These are phyloP conservation scores for Claviceps monticola DNA, from an alignment of 2,329 filamentous ascomycete species.

Conservation along the genomic window DNA sequence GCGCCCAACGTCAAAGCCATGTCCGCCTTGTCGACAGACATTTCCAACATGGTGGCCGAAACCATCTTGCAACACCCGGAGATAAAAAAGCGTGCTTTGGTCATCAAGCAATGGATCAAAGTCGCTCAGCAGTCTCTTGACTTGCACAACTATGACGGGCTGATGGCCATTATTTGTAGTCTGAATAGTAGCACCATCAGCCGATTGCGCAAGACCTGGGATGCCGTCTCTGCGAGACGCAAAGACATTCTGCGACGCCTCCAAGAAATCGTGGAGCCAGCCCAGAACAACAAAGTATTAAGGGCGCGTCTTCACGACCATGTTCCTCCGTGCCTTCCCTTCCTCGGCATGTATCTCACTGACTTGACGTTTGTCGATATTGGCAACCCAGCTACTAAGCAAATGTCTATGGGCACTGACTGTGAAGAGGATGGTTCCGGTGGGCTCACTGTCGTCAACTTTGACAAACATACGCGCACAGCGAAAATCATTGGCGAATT, in stretches of 20 bases:
- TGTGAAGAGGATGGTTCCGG: conserved; percentile 48
- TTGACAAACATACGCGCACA: conserved; percentile 90
- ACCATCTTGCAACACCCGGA: conserved; percentile 83
- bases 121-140: conserved; percentile 75
- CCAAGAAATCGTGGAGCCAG: conserved; percentile 74
- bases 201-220: conserved; percentile 85
- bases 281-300: conserved; percentile 80
- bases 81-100: conserved; percentile 74
- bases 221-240: conserved; percentile 69
- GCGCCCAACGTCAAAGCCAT: conserved; percentile 88
- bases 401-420: conserved; percentile 38
- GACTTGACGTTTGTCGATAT: conserved; percentile 93
- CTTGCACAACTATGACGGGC: conserved; percentile 86
- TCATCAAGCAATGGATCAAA: conserved; percentile 98
- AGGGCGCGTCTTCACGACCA: conserved; percentile 73
- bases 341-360: conserved; percentile 90
- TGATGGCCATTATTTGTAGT: conserved; percentile 95
- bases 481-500: conserved; percentile 92
- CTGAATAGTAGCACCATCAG: conserved; percentile 84
- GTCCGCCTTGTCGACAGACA: conserved; percentile 80
- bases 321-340: conserved; percentile 83
- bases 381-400: conserved; percentile 76
- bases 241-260: conserved; percentile 67
- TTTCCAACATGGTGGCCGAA: conserved; percentile 86
- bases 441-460: conserved; percentile 77